A percentile compares a stretch with the other conserved stretches of the same genome.
Conservation (phyloP, 202 grass and related monocot species). For the Zoysia matrella region DNA sequence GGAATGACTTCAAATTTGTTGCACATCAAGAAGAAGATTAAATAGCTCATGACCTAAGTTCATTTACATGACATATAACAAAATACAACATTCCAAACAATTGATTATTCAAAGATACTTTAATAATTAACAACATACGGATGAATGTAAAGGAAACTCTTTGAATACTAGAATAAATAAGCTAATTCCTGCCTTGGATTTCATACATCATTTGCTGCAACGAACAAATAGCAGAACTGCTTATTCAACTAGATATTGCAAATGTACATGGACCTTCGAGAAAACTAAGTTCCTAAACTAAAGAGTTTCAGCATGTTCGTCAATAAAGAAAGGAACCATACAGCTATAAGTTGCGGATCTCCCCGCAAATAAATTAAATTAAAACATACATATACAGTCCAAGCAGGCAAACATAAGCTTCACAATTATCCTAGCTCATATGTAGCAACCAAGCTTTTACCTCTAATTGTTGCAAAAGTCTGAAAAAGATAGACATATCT, state of each 20-base stretch:
- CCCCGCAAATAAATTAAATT: background rate
- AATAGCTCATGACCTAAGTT: slow-evolving; percentile 1
- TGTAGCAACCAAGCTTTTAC: slow-evolving; percentile 44
- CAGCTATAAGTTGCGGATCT: slow-evolving; percentile 31
- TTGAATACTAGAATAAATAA: slow-evolving; percentile 7
- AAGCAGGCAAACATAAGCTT: slow-evolving; percentile 24
- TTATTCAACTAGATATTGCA: slow-evolving; percentile 30
- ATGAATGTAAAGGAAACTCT: background rate
- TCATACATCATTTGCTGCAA: slow-evolving; percentile 30
- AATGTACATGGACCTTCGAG: slow-evolving; percentile 45
- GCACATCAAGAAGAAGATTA: slow-evolving; percentile 17
- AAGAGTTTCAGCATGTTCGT: slow-evolving; percentile 48
- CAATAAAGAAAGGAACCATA: slow-evolving; percentile 43
- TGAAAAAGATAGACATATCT: slow-evolving; percentile 68
- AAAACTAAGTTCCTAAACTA: slow-evolving; percentile 37
- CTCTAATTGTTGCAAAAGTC: slow-evolving; percentile 66
- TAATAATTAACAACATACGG: background rate
- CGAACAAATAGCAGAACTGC: background rate
- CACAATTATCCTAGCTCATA: slow-evolving; percentile 48
- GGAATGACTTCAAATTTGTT: background rate
- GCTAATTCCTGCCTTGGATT: background rate
- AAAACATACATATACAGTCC: slow-evolving; percentile 35
- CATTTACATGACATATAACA: background rate
- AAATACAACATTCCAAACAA: background rate
- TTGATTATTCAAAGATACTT: background rate